Conservation (phyloP, 148 eudicot genomes). For the Selenicereus undatus region DNA sequence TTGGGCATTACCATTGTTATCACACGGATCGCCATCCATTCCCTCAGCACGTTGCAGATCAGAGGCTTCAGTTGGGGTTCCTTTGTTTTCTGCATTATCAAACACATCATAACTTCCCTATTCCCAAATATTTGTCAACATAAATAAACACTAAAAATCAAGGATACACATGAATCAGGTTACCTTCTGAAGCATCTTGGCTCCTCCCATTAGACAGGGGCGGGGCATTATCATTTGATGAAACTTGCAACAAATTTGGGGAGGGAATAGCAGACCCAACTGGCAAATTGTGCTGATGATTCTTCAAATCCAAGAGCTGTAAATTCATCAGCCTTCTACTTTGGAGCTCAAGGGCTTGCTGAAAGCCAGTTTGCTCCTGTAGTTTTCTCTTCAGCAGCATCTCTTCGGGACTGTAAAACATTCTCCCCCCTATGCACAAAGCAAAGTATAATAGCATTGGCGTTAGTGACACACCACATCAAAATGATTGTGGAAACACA, state of each 20-base stretch:
- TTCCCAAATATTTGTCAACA: background rate
- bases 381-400: conserved; percentile 60
- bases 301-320: conserved; percentile 63
- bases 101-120: background rate
- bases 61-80: conserved; percentile 22
- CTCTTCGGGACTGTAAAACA: conserved; percentile 56
- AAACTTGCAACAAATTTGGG: conserved; percentile 24
- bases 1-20: conserved; percentile 28
- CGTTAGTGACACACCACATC: background rate
- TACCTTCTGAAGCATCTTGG: conserved; percentile 54
- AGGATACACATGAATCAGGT: background rate
- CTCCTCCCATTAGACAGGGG: conserved; percentile 25
- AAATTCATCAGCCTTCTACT: conserved; percentile 75
- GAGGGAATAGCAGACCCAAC: conserved; percentile 30
- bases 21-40: conserved; percentile 30
- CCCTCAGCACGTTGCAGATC: conserved; percentile 34
- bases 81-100: conserved; percentile 35
- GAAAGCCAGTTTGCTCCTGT: conserved; percentile 70
- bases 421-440: conserved; percentile 53
- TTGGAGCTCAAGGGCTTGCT: conserved; percentile 81
- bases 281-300: conserved; percentile 30
- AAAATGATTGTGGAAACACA: background rate
- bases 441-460: background rate
- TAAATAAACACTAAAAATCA: background rate
- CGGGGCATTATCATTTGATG: conserved; percentile 22